These are phyloP conservation scores for Heritiera littoralis DNA, from an alignment of 345 rosid species.

Conservation along the genomic window DNA sequence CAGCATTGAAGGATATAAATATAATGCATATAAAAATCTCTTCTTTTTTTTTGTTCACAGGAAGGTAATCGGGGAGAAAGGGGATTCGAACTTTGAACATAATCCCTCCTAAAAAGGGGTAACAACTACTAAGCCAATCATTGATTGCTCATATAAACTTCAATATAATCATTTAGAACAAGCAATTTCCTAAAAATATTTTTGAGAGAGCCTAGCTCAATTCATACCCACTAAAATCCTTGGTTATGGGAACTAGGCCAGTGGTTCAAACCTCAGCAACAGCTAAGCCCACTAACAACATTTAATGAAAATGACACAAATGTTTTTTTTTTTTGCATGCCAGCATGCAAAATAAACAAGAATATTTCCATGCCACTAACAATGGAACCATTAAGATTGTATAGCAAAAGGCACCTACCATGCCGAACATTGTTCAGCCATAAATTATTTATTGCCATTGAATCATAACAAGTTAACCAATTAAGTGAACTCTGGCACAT, in stretches of 20 bases:
- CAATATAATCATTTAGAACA: not conserved
- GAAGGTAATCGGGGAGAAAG: too few species aligned
- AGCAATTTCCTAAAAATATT: not conserved
- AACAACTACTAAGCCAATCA: too few species aligned
- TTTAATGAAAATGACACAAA: not conserved
- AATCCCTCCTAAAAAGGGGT: too few species aligned
- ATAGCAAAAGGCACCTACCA: not conserved
- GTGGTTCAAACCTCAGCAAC: slow-evolving; percentile 3
- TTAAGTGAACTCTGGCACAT: not conserved
- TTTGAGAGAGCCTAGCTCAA: not conserved
- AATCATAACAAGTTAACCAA: not conserved
- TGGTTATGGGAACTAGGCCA: not conserved
- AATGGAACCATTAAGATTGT: not conserved
- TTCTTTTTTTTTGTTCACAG: too few species aligned
- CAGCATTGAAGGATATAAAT: not conserved
- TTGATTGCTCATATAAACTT: not conserved
- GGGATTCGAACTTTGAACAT: too few species aligned
- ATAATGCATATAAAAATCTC: not conserved
- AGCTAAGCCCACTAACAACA: not conserved
- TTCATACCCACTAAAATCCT: not conserved
- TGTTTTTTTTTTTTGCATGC: not conserved
- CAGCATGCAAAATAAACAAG: not conserved
- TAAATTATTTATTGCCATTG: not conserved
- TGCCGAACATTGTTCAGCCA: not conserved
- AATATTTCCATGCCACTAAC: not conserved